These are phyloP conservation scores for Herpetospermum pedunculosum DNA, from an alignment of 306 rosid species.

Conservation along the genomic window DNA sequence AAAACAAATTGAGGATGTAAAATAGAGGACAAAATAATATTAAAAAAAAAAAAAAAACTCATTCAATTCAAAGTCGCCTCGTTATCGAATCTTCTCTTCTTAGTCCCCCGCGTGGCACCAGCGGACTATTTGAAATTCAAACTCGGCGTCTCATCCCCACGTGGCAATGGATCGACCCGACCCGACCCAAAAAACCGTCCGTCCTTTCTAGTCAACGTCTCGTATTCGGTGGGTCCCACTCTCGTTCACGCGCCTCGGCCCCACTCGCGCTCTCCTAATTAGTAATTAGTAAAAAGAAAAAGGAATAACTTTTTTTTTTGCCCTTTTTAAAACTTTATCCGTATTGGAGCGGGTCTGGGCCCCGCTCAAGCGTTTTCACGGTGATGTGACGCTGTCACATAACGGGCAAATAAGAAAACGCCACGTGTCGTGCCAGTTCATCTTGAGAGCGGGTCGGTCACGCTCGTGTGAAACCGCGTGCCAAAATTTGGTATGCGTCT, in stretches of 20 bases:
- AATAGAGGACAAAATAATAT: no score
- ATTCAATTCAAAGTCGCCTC: background rate
- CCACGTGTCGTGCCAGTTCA: background rate
- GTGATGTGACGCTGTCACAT: background rate
- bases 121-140: background rate
- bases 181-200: background rate
- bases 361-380: no score
- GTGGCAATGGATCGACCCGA: background rate
- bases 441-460: background rate
- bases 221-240: background rate
- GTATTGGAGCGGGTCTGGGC: background rate
- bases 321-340: background rate
- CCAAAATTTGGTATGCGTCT: slow-evolving; percentile 7
- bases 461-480: slow-evolving; percentile 11
- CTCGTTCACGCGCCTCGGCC: background rate
- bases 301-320: background rate
- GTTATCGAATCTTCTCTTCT: background rate
- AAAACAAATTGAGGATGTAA: no score
- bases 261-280: background rate
- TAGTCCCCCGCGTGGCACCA: background rate
- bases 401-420: rapidly evolving
- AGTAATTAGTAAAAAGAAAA: background rate
- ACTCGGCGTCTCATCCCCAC: background rate
- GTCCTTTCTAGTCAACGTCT: background rate
- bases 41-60: background rate